Evolutionary conservation across 2,329 filamentous ascomycete species (phyloP).

Genomic region (Huntiella bhutanensis): DNA sequence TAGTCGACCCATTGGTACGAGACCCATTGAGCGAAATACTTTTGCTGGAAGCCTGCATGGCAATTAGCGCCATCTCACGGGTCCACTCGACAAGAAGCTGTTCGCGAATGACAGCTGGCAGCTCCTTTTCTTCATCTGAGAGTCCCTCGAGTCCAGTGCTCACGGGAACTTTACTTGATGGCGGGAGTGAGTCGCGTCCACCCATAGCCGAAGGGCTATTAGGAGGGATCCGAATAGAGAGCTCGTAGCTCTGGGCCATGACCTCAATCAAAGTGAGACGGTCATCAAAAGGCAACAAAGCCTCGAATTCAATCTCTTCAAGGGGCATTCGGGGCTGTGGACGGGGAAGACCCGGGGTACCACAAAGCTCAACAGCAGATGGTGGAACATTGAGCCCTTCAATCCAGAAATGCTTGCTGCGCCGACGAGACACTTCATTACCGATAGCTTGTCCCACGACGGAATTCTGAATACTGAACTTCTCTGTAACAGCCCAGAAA

Average conservation of each 20-base stretch:
- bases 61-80: constrained; percentile 50
- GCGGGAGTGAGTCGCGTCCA: constrained; percentile 23
- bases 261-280: constrained; percentile 51
- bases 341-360: constrained; percentile 28
- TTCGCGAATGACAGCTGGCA: constrained; percentile 50
- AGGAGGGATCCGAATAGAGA: constrained; percentile 41
- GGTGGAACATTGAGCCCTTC: constrained; percentile 55
- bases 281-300: constrained; percentile 58
- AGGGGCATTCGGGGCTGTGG: constrained; percentile 28
- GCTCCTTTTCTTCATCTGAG: constrained; percentile 21
- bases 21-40: constrained; percentile 62
- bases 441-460: constrained; percentile 51
- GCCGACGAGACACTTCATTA: constrained; percentile 57
- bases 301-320: constrained; percentile 39
- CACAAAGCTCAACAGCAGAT: constrained; percentile 41
- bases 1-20: constrained; percentile 35
- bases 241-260: constrained; percentile 53
- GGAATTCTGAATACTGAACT: constrained; percentile 56
- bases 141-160: not conserved
- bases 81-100: constrained; percentile 68
- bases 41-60: constrained; percentile 49
- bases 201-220: constrained; percentile 54
- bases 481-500: constrained; percentile 60
- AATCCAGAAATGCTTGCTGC: constrained; percentile 61
- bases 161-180: not conserved